Evolutionary conservation across 495 filamentous ascomycete genomes (phyloP).

Genomic region (Xylaria grammica): DNA sequence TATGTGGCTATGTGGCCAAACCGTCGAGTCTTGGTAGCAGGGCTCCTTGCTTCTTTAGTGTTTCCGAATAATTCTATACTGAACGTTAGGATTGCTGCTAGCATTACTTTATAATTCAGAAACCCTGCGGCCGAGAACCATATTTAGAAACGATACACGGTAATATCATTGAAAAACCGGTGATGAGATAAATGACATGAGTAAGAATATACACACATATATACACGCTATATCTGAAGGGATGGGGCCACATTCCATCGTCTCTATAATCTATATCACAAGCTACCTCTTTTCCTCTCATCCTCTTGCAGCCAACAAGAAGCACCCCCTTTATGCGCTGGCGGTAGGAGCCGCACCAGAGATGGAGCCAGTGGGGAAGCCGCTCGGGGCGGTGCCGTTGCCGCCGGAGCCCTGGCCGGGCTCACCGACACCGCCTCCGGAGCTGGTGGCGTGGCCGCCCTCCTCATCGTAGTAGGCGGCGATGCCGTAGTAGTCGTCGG

Average conservation of each 20-base stretch:
- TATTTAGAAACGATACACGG: too few species aligned
- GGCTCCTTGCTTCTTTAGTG: too few species aligned
- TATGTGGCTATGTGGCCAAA: too few species aligned
- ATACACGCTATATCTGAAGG: not conserved
- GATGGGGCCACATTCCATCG: not conserved
- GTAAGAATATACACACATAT: too few species aligned
- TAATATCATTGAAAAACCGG: too few species aligned
- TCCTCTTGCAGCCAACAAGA: not conserved
- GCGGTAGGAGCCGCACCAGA: constrained; percentile 5
- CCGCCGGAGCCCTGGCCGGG: constrained; percentile 38
- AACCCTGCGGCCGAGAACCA: too few species aligned
- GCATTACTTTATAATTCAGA: too few species aligned
- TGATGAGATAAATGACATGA: too few species aligned
- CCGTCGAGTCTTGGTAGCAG: too few species aligned
- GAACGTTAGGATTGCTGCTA: too few species aligned
- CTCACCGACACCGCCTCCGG: constrained; percentile 27
- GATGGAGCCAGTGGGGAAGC: constrained; percentile 3
- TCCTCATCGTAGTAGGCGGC: constrained; percentile 19
- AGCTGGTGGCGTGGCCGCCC: constrained; percentile 16
- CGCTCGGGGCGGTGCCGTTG: constrained; percentile 5
- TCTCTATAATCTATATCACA: not conserved
- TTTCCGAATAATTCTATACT: too few species aligned
- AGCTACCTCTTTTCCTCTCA: not conserved
- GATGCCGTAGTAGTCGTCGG: constrained; percentile 29
- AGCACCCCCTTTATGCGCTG: not conserved